A percentile compares a stretch with the other conserved stretches of the same genome.
phyloP scores from a whole-genome alignment of 1,284 basidiomycete species.

The Leccinum pachyderme region DNA sequence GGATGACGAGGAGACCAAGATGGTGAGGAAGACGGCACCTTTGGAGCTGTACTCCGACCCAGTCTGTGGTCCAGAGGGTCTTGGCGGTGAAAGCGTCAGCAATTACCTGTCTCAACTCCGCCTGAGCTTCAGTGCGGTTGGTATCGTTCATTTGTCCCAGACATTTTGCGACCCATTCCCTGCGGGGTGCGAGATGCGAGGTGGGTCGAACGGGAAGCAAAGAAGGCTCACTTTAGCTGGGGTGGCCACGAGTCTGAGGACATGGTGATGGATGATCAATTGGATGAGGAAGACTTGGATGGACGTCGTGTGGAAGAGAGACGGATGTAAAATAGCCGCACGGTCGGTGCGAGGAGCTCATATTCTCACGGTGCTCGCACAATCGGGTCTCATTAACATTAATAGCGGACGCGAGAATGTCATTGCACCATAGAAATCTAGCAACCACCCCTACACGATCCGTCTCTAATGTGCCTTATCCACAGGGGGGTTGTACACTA shows the following conservation, averaged over 20 bases:
- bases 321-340: conserved; percentile 10
- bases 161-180: conserved; percentile 84
- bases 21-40: conserved; percentile 45
- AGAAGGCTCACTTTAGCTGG: conserved; percentile 50
- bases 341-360: neutral
- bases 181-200: conserved; percentile 29
- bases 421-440: conserved; percentile 28
- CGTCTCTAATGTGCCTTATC: conserved; percentile 40
- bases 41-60: conserved; percentile 78
- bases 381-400: conserved; percentile 21
- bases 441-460: conserved; percentile 3
- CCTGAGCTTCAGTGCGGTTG: conserved; percentile 72
- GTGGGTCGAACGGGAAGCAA: neutral
- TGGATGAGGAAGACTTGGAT: neutral
- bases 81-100: conserved; percentile 76
- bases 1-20: neutral
- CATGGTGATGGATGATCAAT: conserved; percentile 36
- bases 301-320: conserved; percentile 2
- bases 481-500: conserved; percentile 55
- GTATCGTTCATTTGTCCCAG: conserved; percentile 77
- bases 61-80: conserved; percentile 86
- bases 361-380: conserved; percentile 25
- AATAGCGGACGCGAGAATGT: conserved; percentile 12
- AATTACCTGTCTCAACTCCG: conserved; percentile 85
- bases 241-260: conserved; percentile 66